Evolutionary conservation across 768 basidiomycete genomes (phyloP).

Genomic region (Dacryopinax primogenitus): DNA sequence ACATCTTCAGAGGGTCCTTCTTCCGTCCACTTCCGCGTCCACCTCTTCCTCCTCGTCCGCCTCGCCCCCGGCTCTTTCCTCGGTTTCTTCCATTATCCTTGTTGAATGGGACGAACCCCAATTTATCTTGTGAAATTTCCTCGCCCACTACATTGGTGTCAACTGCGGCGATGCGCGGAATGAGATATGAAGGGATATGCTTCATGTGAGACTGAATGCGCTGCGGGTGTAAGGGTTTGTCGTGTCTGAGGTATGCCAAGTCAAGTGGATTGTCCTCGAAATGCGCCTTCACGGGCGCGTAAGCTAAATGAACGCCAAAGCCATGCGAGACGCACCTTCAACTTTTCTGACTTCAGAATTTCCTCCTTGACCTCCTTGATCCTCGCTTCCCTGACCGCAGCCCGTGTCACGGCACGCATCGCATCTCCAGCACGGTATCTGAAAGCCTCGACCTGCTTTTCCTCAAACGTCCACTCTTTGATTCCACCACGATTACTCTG

Average conservation of each 20-base stretch:
- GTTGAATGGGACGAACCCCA: slow-evolving; percentile 61
- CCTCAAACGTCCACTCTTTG: slow-evolving; percentile 87
- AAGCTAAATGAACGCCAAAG: neutral
- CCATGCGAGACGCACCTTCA: slow-evolving; percentile 53
- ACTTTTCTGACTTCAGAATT: slow-evolving; percentile 87
- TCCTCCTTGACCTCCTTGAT: slow-evolving; percentile 89
- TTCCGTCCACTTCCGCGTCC: slow-evolving; percentile 52
- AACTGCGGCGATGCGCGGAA: slow-evolving; percentile 69
- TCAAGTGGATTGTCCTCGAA: slow-evolving; percentile 95
- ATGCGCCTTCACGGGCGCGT: slow-evolving; percentile 54
- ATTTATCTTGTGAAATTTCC: slow-evolving; percentile 28
- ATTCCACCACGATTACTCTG: slow-evolving; percentile 49
- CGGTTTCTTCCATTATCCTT: slow-evolving; percentile 34
- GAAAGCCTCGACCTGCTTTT: slow-evolving; percentile 94
- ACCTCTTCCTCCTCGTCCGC: slow-evolving; percentile 35
- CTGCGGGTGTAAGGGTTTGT: slow-evolving; percentile 83
- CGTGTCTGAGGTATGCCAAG: slow-evolving; percentile 82
- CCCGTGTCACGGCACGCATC: slow-evolving; percentile 71
- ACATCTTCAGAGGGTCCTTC: slow-evolving; percentile 71
- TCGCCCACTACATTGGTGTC: slow-evolving; percentile 12
- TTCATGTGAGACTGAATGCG: slow-evolving; percentile 90
- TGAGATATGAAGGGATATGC: slow-evolving; percentile 82
- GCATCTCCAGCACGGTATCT: slow-evolving; percentile 98
- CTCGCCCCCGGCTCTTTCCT: slow-evolving; percentile 42
- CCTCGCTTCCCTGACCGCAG: slow-evolving; percentile 76